Evolutionary conservation across 225 moss, liverwort and hornwort genomes (phyloP), one percentile per base, ranked within the genome.

Genomic region (Anthoceros angustus): DNA sequence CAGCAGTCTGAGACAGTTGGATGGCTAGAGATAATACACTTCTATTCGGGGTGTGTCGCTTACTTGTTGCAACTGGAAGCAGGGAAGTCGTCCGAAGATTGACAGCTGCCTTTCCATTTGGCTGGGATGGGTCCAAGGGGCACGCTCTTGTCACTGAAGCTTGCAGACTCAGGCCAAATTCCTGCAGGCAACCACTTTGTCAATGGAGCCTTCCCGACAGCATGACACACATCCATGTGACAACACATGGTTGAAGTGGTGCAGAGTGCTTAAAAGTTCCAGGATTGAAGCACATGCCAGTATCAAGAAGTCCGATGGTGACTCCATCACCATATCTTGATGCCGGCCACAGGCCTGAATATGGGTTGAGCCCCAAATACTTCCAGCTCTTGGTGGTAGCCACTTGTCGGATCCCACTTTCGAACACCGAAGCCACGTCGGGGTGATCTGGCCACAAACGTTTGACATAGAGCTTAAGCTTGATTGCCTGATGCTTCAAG

Each of bases 241-340:
- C 32, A 32, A 32, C 32, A 32, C 32, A 32, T 1, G 32, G 32
- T 32, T 32, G 32, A 32, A 32, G 32, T 32, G 32, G 32, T 32
- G 32, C 32, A 32, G 32, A 32, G 32, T 32, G 32, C 32, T 32
- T 32, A 32, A 32, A 32, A 32, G 32, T 32, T 32, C 32, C 32
- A 32, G 32, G 32, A 32, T 32, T 55, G 55, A 18, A 15, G 66
- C 9, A 41, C 6, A 1, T 61, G 61, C 72, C 72, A 42, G 72
- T 61, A 38, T 72, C 72, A 3, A 72, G 60, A 2, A 72, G n/a
- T 6, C 72, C 72, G n/a, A 72, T 67, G 3, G 66, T 72, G 8
- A 32, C 63, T 40, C 67, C 46, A 12, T 66, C 42, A 10, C 72
- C 72, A 40, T 41, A 66, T 14, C 42, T 60, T 12, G 72, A 39